A percentile compares a stretch with the other conserved stretches of the same genome.
Conservation (phyloP, 2,329 filamentous ascomycete species). For the Cladobotryum protrusum region DNA sequence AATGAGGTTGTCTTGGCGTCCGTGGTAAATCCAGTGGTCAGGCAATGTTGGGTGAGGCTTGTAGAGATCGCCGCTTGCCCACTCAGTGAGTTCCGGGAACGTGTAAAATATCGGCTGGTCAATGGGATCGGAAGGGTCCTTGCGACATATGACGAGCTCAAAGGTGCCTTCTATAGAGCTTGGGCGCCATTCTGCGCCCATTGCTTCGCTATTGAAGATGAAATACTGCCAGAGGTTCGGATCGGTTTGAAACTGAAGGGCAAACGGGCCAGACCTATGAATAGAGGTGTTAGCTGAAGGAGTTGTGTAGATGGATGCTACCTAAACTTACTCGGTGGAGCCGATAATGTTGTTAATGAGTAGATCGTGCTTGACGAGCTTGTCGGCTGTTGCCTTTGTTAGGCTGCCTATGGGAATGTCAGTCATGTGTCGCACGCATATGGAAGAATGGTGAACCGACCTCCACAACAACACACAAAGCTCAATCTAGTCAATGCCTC, state of each 20-base stretch:
- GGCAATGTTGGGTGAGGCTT: conserved; percentile 27
- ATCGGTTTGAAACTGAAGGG: conserved; percentile 27
- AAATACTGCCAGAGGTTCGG: conserved; percentile 38
- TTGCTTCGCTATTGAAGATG: conserved; percentile 32
- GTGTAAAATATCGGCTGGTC: conserved; percentile 31
- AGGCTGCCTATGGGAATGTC: conserved; percentile 27
- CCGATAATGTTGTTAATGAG: conserved; percentile 32
- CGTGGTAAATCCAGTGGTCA: conserved; percentile 29
- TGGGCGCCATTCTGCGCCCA: conserved; percentile 36
- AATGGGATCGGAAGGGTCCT: conserved; percentile 27
- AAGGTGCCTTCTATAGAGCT: conserved; percentile 9
- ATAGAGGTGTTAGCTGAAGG: no score
- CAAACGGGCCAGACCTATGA: conserved; percentile 28
- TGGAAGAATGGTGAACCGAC: conserved; percentile 14
- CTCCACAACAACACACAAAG: conserved; percentile 31
- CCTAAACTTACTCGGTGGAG: conserved; percentile 34
- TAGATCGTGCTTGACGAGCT: conserved; percentile 30
- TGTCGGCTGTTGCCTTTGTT: conserved; percentile 30
- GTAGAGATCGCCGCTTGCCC: conserved; percentile 32
- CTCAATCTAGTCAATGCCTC: conserved; percentile 27
- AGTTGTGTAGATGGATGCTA: background rate
- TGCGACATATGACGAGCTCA: conserved; percentile 32
- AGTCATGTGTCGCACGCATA: background rate
- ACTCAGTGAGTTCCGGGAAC: conserved; percentile 29
- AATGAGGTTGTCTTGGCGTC: conserved; percentile 34